A percentile compares a stretch with the other conserved stretches of the same genome.
Evolutionary conservation across 208 protist genomes (phyloP).

Genomic region (Vickermania ingenoplastis): DNA sequence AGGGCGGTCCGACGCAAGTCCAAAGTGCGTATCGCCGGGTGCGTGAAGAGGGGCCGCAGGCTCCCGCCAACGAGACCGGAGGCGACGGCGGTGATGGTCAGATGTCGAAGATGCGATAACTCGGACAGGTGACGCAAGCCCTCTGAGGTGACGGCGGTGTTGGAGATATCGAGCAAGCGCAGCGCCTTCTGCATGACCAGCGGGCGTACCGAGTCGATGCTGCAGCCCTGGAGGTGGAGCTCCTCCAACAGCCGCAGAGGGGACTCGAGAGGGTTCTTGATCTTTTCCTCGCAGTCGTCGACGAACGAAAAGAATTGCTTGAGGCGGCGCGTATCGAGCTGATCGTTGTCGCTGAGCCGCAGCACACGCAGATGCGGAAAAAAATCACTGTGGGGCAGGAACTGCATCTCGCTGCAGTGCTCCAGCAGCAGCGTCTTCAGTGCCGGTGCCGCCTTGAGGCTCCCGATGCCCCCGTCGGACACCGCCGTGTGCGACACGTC

Average conservation of each 20-base stretch:
- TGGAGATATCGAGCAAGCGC: background rate
- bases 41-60: constrained; percentile 1
- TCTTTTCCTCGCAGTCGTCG: background rate
- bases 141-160: background rate
- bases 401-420: background rate
- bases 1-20: background rate
- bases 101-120: background rate
- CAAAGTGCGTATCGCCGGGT: background rate
- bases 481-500: background rate
- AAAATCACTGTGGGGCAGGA: background rate
- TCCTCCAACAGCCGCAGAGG: background rate
- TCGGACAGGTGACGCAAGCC: background rate
- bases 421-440: background rate
- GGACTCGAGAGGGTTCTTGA: background rate
- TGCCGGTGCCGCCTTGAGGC: background rate
- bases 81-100: background rate
- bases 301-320: background rate
- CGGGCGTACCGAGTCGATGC: background rate
- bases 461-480: background rate
- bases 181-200: background rate
- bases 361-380: background rate
- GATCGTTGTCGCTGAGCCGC: background rate
- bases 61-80: background rate
- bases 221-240: background rate
- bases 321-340: background rate